These are phyloP conservation scores for Ceratocystis cacaofunesta DNA, from an alignment of 2,329 filamentous ascomycete species.

Conservation along the genomic window DNA sequence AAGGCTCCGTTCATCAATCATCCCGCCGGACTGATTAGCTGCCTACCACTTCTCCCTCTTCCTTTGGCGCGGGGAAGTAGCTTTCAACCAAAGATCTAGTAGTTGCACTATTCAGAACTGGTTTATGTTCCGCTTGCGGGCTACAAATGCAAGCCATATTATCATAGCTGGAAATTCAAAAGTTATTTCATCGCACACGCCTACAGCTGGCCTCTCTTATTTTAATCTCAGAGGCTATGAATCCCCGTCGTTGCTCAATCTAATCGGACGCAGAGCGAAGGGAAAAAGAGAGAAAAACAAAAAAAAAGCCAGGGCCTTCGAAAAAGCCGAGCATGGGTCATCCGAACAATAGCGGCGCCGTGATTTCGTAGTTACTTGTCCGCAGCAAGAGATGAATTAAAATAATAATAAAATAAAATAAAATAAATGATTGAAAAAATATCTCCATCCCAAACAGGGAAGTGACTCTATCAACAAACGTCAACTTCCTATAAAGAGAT, in stretches of 20 bases:
- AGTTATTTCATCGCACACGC: too few relatives aligned
- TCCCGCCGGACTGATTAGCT: not conserved
- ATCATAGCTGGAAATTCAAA: not conserved
- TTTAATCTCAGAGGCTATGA: not conserved
- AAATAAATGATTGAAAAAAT: not conserved
- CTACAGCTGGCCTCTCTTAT: too few relatives aligned
- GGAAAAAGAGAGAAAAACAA: not conserved
- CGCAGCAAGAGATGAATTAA: not conserved
- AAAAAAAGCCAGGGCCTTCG: not conserved
- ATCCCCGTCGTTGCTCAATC: not conserved
- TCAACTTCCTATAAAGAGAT: conserved; percentile 1
- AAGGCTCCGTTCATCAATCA: not conserved
- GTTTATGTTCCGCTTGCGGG: not conserved
- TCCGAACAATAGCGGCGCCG: conserved; percentile 3
- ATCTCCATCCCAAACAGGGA: not conserved
- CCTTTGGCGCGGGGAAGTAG: not conserved
- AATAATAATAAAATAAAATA: not conserved
- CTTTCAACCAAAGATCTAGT: not conserved
- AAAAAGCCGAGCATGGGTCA: conserved; percentile 1
- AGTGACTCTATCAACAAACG: not conserved
- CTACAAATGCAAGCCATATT: not conserved
- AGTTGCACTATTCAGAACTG: not conserved
- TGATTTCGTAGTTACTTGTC: not conserved
- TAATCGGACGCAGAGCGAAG: not conserved
- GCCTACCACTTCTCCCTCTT: not conserved